A percentile compares a stretch with the other conserved stretches of the same genome.
These are phyloP conservation scores for Flaveria linearis DNA, from an alignment of 129 eudicot genomes.

Conservation along the genomic window DNA sequence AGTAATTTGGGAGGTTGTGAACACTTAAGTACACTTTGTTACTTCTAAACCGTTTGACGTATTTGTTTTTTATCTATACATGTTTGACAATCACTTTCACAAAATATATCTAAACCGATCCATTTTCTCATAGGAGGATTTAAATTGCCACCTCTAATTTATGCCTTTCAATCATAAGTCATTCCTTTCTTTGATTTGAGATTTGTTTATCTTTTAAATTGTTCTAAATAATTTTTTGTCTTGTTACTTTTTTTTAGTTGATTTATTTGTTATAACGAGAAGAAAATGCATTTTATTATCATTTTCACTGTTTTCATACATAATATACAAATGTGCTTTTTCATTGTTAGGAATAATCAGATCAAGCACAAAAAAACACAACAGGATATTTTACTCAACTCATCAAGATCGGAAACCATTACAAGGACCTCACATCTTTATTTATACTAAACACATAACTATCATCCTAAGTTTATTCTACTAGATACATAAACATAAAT, in stretches of 20 bases:
- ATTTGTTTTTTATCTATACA: background rate
- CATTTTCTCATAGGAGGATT: slow-evolving; percentile 3
- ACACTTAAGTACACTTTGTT: background rate
- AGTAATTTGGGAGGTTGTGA: background rate
- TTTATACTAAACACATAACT: too few species aligned
- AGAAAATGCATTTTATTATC: too few species aligned
- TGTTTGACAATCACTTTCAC: background rate
- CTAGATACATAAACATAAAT: too few species aligned
- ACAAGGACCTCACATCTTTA: too few species aligned
- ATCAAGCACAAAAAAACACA: too few species aligned
- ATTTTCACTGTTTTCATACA: background rate
- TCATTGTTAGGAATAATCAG: background rate
- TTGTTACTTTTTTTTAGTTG: background rate
- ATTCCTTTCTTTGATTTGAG: background rate
- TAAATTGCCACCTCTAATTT: background rate
- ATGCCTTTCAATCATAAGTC: background rate
- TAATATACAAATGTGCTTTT: background rate
- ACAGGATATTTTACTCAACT: too few species aligned
- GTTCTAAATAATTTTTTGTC: background rate
- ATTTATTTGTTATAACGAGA: background rate
- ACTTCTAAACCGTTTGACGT: background rate
- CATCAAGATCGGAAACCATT: too few species aligned
- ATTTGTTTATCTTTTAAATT: background rate
- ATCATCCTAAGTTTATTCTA: too few species aligned
- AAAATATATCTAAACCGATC: slow-evolving; percentile 4